Conservation (phyloP, 2,329 filamentous ascomycete genomes). For the Neonectria punicea region DNA sequence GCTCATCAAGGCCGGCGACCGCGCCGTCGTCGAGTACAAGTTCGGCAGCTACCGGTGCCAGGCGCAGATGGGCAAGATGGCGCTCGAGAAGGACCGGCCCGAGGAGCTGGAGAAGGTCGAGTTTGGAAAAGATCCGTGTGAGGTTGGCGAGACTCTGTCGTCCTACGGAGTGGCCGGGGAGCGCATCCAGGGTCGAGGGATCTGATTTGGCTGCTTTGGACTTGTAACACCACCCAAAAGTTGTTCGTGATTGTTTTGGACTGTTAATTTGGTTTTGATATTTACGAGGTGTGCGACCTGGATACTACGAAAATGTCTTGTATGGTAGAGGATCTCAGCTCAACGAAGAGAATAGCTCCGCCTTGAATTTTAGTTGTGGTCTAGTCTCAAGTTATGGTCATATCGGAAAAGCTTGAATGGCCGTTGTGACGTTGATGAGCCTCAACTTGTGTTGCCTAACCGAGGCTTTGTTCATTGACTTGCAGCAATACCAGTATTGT, state of each 20-base stretch:
- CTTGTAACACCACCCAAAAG: background rate
- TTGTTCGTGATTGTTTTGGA: background rate
- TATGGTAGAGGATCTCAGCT: background rate
- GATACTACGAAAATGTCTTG: background rate
- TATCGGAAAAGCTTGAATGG: too few relatives aligned
- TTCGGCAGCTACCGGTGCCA: conserved; percentile 68
- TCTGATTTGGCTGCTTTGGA: conserved; percentile 32
- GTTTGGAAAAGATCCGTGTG: conserved; percentile 52
- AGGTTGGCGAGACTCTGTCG: conserved; percentile 47
- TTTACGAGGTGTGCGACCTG: background rate
- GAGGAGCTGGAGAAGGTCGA: conserved; percentile 51
- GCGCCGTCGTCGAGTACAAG: conserved; percentile 58
- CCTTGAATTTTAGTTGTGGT: background rate
- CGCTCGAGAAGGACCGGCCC: conserved; percentile 49
- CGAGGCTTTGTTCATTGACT: background rate
- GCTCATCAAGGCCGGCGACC: conserved; percentile 41
- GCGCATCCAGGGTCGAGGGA: conserved; percentile 47
- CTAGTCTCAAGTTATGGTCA: background rate
- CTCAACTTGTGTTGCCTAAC: background rate
- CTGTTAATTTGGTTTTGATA: background rate
- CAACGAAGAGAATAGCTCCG: background rate
- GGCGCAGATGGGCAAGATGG: conserved; percentile 59
- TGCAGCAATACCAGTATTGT: background rate
- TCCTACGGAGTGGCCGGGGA: conserved; percentile 47
- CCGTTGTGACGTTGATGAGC: background rate